Conservation (phyloP, 768 basidiomycete genomes). For the Mycena maculata region DNA sequence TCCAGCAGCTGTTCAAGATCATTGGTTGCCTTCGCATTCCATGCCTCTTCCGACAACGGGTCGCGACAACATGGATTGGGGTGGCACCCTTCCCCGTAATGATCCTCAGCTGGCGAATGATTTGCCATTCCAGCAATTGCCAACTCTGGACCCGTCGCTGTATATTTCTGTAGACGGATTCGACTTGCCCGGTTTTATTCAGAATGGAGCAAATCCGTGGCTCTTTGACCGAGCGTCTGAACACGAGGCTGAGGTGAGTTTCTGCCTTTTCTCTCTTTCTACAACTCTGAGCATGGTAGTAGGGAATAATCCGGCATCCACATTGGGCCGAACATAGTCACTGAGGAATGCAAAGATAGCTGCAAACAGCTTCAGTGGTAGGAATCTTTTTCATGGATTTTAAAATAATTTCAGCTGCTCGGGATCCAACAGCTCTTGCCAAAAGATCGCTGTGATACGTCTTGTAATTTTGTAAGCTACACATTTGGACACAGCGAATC, state of each 20-base stretch:
- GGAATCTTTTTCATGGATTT: too few species aligned
- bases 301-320: slow-evolving; percentile 10
- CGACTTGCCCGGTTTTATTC: slow-evolving; percentile 34
- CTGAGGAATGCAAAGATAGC: neutral
- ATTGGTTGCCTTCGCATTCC: neutral
- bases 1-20: neutral
- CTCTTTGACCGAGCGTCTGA: slow-evolving; percentile 28
- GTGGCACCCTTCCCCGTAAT: neutral
- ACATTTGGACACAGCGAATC: too few species aligned
- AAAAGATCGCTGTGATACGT: too few species aligned
- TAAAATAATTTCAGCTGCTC: too few species aligned
- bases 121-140: neutral
- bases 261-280: neutral
- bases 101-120: neutral
- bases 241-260: slow-evolving; percentile 12
- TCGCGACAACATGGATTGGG: slow-evolving; percentile 7
- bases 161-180: slow-evolving; percentile 31
- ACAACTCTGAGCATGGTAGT: neutral
- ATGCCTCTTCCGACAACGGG: neutral
- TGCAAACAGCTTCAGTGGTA: too few species aligned
- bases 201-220: slow-evolving; percentile 36
- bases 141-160: slow-evolving; percentile 14
- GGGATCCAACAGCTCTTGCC: too few species aligned
- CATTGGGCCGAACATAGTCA: slow-evolving; percentile 19
- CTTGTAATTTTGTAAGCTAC: too few species aligned